Conservation (phyloP, 805 yeast genomes). For the Metschnikowia similis region DNA sequence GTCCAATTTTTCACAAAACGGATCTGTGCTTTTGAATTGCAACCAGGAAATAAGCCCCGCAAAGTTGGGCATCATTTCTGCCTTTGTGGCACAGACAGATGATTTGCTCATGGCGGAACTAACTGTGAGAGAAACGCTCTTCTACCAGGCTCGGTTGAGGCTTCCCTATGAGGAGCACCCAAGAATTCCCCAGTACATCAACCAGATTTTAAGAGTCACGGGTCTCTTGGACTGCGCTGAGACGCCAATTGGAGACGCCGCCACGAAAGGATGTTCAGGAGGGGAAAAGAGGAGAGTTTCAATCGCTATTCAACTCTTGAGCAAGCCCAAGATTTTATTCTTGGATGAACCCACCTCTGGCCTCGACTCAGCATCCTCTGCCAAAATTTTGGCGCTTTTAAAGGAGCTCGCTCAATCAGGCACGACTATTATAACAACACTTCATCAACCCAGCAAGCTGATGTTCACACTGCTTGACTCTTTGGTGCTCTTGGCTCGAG, state of each 20-base stretch:
- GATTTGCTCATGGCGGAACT: constrained; percentile 63
- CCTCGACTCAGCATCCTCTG: constrained; percentile 73
- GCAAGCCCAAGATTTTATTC: constrained; percentile 65
- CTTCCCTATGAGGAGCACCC: constrained; percentile 40
- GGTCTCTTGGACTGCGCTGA: constrained; percentile 77
- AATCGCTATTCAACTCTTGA: constrained; percentile 72
- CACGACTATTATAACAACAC: constrained; percentile 66
- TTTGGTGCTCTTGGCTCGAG: constrained; percentile 66
- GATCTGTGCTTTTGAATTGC: constrained; percentile 25
- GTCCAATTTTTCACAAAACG: constrained; percentile 21
- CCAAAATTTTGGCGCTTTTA: constrained; percentile 59
- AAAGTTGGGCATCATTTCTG: constrained; percentile 40
- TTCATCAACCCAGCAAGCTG: constrained; percentile 79
- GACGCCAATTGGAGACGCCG: constrained; percentile 45
- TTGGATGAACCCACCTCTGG: constrained; percentile 92
- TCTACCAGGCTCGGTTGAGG: constrained; percentile 66
- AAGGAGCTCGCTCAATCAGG: constrained; percentile 56
- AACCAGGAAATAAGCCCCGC: constrained; percentile 21
- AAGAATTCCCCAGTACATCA: constrained; percentile 46
- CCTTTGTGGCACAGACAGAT: constrained; percentile 82
- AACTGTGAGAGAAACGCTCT: constrained; percentile 74
- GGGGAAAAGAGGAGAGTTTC: constrained; percentile 77
- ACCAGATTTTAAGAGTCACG: constrained; percentile 56
- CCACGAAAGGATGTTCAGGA: constrained; percentile 39
- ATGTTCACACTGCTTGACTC: constrained; percentile 64